Base-by-base conservation (phyloP, 2,329 filamentous ascomycete species). In the Cercospora nicotianae region DNA sequence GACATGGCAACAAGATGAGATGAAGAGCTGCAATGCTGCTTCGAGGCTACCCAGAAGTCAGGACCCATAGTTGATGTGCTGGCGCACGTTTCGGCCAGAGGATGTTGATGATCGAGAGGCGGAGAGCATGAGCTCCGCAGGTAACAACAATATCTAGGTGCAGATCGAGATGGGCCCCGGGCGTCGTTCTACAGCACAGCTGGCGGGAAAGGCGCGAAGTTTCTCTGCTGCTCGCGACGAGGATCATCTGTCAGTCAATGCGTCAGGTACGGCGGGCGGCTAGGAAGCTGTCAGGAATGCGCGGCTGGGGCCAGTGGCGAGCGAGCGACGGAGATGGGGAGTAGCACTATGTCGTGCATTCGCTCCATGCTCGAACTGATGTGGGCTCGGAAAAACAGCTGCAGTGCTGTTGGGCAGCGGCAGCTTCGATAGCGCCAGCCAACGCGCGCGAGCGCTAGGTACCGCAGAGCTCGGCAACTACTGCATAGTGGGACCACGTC, bases 81-180 rank as follows among this genome's bases (percentile, higher is more conserved):
- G 93, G 92, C 92, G 90, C 89, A 84, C 85, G 85, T 90, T 86
- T 85, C 88, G 87, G 87, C 91, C 91, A 94, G 90, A 94, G 89
- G 66, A 72, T 67, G 69, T 72, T 70, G 73, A 75, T 72, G 73
- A 77, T 77, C 73, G 71, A 75, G 71, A 72, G 72, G 72, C 69
- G 73, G 72, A 75, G 72, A 73, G 73, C 72, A 71, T 70, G 72
- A 75, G 75, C 74, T 75, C 72, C 68, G 70, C 73, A 71, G 69
- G 72, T 67, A 68, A 70, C 69, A 68, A 73, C 70, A 71, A 75
- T 72, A 66, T 74, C 72, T 70, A 68, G 72, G 73, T 69, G 75
- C 75, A 73, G 75, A 77, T 77, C 74, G 70, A 70, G 72, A 73
- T 73, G 74, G 69, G 69, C 66, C 63, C 57, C 67, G 63, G 53